Conservation (phyloP, 140 eudicot species). For the Ambrosia hybrid region DNA sequence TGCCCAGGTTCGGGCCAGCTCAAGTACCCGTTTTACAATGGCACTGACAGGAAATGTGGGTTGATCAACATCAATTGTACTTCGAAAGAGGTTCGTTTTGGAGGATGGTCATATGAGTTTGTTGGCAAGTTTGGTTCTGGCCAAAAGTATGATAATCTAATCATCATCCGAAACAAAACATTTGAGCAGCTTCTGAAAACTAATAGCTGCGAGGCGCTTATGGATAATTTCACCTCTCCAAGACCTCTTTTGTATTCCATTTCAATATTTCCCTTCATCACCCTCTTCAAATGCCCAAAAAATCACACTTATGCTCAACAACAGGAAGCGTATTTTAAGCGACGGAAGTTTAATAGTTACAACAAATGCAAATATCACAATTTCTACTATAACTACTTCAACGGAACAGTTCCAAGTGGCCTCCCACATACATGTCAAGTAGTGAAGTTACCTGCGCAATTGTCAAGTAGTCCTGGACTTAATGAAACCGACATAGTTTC, state of each 20-base stretch:
- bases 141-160: too few relatives aligned
- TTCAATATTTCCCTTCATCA: background rate
- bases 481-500: conserved; percentile 12
- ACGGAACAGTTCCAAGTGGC: conserved; percentile 13
- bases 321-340: background rate
- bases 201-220: too few relatives aligned
- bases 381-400: conserved; percentile 5
- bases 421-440: conserved; percentile 28
- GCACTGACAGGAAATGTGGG: conserved; percentile 1
- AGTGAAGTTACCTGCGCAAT: conserved; percentile 11
- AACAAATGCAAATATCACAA: conserved; percentile 11
- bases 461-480: background rate
- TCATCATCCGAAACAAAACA: too few relatives aligned
- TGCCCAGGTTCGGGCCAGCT: background rate
- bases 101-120: too few relatives aligned
- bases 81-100: background rate
- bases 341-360: background rate
- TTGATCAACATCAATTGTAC: conserved; percentile 24
- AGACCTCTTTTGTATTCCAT: conserved; percentile 3
- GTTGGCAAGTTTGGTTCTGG: too few relatives aligned
- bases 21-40: conserved; percentile 24
- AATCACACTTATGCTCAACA: too few relatives aligned
- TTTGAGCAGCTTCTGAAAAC: too few relatives aligned
- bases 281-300: conserved; percentile 15
- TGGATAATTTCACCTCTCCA: conserved; percentile 17